Conservation (phyloP, 2,329 filamentous ascomycete species). For the Pyrenophora teres region DNA sequence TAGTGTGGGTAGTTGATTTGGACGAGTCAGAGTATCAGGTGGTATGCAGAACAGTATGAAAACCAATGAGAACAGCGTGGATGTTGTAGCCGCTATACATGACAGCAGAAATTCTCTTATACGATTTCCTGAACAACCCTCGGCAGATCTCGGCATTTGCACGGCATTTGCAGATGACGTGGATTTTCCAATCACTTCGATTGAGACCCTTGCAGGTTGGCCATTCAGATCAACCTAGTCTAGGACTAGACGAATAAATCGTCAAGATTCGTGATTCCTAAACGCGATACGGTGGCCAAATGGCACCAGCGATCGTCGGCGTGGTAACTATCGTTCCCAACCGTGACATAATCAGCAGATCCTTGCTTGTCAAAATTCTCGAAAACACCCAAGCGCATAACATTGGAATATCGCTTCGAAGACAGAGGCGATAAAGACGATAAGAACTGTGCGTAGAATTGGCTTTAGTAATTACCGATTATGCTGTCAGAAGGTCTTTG, state of each 20-base stretch:
- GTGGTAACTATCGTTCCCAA: no score
- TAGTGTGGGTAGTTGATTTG: not conserved
- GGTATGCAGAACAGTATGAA: not conserved
- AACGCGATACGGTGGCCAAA: not conserved
- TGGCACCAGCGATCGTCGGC: no score
- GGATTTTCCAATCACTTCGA: constrained; percentile 18
- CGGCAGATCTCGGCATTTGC: constrained; percentile 21
- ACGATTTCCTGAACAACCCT: not conserved
- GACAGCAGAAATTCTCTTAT: no score
- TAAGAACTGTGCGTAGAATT: no score
- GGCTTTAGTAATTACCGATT: no score
- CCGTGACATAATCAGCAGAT: no score
- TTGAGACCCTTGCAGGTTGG: no score
- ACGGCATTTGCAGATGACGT: not conserved
- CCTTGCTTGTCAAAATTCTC: not conserved
- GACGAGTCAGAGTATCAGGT: not conserved
- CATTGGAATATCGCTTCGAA: not conserved
- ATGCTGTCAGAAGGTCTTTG: constrained; percentile 9
- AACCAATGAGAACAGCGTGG: no score
- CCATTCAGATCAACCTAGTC: not conserved
- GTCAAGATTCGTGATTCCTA: not conserved
- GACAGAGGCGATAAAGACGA: not conserved
- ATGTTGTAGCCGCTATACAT: no score
- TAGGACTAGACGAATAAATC: not conserved
- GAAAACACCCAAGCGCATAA: no score